Conservation (phyloP, 306 rosid species). For the Nissolia schottii region DNA sequence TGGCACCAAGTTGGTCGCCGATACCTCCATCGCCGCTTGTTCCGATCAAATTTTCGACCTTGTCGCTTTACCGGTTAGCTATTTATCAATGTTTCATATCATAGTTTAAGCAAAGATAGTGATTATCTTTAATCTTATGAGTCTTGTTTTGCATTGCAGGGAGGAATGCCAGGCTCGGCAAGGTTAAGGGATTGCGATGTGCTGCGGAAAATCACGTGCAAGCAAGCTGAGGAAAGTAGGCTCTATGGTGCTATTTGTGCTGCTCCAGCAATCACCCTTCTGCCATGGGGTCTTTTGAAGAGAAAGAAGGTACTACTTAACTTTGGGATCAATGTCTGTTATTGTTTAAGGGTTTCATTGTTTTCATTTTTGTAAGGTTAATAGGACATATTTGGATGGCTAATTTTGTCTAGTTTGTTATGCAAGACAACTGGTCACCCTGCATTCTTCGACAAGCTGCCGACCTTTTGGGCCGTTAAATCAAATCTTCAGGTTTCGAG, state of each 20-base stretch:
- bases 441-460: slow-evolving; percentile 85
- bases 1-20: slow-evolving; percentile 77
- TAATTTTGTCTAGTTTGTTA: slow-evolving; percentile 47
- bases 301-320: slow-evolving; percentile 57
- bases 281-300: slow-evolving; percentile 92
- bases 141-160: slow-evolving; percentile 42
- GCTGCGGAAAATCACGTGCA: slow-evolving; percentile 61
- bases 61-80: slow-evolving; percentile 83
- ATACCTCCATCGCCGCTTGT: slow-evolving; percentile 57
- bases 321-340: slow-evolving; percentile 11
- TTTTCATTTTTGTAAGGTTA: background rate
- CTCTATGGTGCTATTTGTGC: slow-evolving; percentile 93
- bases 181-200: slow-evolving; percentile 76
- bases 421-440: slow-evolving; percentile 93
- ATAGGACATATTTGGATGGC: slow-evolving; percentile 27
- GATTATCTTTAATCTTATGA: background rate
- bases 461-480: slow-evolving; percentile 93
- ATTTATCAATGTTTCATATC: background rate
- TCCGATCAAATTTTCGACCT: slow-evolving; percentile 71
- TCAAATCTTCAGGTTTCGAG: slow-evolving; percentile 82
- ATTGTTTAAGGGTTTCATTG: slow-evolving; percentile 12
- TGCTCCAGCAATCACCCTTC: slow-evolving; percentile 91
- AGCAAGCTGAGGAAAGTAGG: slow-evolving; percentile 78
- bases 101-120: background rate
- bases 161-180: slow-evolving; percentile 98